Evolutionary conservation across 2,329 filamentous ascomycete species (phyloP).

Genomic region (Xylariaceae sp.): DNA sequence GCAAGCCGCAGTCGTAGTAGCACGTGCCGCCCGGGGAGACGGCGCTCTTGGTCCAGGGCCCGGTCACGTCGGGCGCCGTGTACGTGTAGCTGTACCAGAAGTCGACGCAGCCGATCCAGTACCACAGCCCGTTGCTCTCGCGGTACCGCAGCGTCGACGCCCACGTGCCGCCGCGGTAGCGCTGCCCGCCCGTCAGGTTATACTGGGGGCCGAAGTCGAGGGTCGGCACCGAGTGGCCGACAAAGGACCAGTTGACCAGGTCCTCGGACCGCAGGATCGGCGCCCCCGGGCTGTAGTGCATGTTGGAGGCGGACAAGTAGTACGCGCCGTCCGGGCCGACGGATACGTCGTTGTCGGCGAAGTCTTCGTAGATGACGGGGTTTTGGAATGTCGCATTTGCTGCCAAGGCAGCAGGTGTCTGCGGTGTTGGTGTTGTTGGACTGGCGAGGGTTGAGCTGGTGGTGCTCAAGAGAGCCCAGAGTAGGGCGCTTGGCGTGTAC

Average conservation of each 20-base stretch:
- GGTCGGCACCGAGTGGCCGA: conserved; percentile 3
- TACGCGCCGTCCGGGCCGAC: conserved; percentile 4
- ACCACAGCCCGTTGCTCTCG: conserved; percentile 15
- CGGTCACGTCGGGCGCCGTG: conserved; percentile 37
- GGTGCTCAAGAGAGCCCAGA: too few relatives aligned
- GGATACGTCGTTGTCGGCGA: conserved; percentile 5
- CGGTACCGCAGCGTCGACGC: conserved; percentile 20
- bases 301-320: conserved; percentile 7
- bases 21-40: conserved; percentile 33
- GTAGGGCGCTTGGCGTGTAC: too few relatives aligned
- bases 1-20: conserved; percentile 53
- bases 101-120: conserved; percentile 49
- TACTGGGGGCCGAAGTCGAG: conserved; percentile 10
- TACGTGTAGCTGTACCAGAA: conserved; percentile 48
- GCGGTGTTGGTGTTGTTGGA: too few relatives aligned
- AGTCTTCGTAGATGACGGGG: conserved; percentile 6
- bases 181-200: conserved; percentile 9
- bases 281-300: conserved; percentile 7
- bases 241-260: conserved; percentile 4
- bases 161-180: conserved; percentile 20
- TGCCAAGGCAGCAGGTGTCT: too few relatives aligned
- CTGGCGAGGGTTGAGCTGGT: too few relatives aligned
- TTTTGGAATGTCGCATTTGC: conserved; percentile 1
- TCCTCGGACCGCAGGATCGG: conserved; percentile 5
- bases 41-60: conserved; percentile 39